phyloP scores from a whole-genome alignment of 2,329 filamentous ascomycete genomes.

The Neonectria ditissima region DNA sequence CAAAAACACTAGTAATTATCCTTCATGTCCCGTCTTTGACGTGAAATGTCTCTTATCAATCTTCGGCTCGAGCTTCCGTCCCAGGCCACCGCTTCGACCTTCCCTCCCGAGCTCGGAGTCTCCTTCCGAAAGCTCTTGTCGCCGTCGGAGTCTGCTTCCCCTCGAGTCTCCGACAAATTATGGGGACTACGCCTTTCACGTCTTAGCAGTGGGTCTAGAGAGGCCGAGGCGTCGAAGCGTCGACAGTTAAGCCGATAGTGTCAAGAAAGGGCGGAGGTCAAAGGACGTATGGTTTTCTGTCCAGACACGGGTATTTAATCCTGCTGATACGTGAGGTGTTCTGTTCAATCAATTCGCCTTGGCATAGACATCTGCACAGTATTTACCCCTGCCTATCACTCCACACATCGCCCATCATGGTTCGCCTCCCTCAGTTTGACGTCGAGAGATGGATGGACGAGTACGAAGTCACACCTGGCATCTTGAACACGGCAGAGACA shows the following conservation, averaged over 20 bases:
- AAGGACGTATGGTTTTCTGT: too few species aligned
- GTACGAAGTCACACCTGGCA: constrained; percentile 66
- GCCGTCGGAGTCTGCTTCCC: background rate
- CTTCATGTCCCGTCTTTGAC: background rate
- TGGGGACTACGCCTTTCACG: background rate
- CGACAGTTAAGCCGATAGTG: too few species aligned
- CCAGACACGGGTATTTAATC: background rate
- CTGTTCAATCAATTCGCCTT: too few species aligned
- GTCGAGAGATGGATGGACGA: constrained; percentile 80
- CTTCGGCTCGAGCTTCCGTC: constrained; percentile 12
- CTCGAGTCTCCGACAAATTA: background rate
- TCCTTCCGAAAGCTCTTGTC: background rate
- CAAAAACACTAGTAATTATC: too few species aligned
- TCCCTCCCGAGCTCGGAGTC: constrained; percentile 2
- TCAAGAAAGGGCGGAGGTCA: too few species aligned
- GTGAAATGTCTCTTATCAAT: background rate
- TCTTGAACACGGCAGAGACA: constrained; percentile 82
- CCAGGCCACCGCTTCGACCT: background rate
- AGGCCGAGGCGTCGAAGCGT: too few species aligned
- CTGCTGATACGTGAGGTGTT: too few species aligned
- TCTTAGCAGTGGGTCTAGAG: background rate
- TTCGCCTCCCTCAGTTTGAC: constrained; percentile 59
- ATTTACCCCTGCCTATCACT: background rate
- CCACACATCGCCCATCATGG: background rate
- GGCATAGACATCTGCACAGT: background rate